These are phyloP conservation scores for Talaromyces wortmannii DNA, from an alignment of 495 filamentous ascomycete species.

Conservation along the genomic window DNA sequence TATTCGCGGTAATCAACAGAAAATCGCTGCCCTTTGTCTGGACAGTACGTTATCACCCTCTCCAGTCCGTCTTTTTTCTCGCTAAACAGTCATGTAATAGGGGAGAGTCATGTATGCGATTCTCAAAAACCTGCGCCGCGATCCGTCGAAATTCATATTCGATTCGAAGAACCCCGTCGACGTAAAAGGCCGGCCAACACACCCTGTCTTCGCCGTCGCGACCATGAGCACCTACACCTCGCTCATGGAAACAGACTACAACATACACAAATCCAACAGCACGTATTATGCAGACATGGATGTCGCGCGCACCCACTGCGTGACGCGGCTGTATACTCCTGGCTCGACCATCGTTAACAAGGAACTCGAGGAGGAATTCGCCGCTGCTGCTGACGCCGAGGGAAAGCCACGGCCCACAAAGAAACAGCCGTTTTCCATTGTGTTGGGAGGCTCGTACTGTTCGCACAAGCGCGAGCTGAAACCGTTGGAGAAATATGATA, in stretches of 20 bases:
- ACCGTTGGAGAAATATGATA: constrained; percentile 58
- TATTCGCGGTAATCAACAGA: constrained; percentile 51
- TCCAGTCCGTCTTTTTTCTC: background rate
- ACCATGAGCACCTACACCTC: constrained; percentile 46
- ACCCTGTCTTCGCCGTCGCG: constrained; percentile 49
- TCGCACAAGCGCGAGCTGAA: constrained; percentile 63
- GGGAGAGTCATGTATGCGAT: constrained; percentile 24
- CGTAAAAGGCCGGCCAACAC: constrained; percentile 25
- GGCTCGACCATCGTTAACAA: constrained; percentile 46
- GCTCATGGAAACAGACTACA: constrained; percentile 58
- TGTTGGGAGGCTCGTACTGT: constrained; percentile 59
- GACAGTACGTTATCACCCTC: constrained; percentile 46
- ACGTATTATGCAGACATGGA: constrained; percentile 74
- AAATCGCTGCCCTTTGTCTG: constrained; percentile 57
- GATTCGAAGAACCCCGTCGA: constrained; percentile 24
- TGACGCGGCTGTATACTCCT: constrained; percentile 51
- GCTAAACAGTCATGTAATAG: background rate
- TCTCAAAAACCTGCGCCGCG: constrained; percentile 40
- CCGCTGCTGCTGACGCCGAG: constrained; percentile 24
- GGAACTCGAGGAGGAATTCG: constrained; percentile 34
- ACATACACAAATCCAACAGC: constrained; percentile 65
- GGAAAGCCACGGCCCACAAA: constrained; percentile 37
- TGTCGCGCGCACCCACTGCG: constrained; percentile 55
- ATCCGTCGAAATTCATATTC: constrained; percentile 29
- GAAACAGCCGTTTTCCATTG: constrained; percentile 40